phyloP scores from a whole-genome alignment of 2,329 filamentous ascomycete species.

The Teratosphaeria epicoccoides region DNA sequence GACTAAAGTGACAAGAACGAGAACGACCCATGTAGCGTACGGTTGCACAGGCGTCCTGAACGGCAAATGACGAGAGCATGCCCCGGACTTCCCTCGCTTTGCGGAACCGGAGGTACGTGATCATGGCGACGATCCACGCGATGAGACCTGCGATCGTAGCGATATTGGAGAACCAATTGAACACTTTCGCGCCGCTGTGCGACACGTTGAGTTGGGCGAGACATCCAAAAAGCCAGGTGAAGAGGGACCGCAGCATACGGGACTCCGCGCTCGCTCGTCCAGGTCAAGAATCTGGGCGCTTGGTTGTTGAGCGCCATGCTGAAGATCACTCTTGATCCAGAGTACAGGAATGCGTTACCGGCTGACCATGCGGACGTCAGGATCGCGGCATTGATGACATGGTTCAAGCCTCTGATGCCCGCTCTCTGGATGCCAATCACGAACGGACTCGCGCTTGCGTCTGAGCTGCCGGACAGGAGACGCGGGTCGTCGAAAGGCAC shows the following conservation, averaged over 20 bases:
- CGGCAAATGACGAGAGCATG: constrained; percentile 27
- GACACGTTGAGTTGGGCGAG: constrained; percentile 30
- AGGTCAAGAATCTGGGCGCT: constrained; percentile 45
- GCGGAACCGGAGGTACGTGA: constrained; percentile 43
- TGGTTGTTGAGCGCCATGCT: constrained; percentile 51
- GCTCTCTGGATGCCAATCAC: constrained; percentile 52
- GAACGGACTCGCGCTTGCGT: constrained; percentile 39
- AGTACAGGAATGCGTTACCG: constrained; percentile 46
- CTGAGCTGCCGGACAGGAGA: constrained; percentile 18
- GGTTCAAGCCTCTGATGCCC: constrained; percentile 40
- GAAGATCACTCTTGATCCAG: constrained; percentile 43
- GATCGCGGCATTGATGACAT: constrained; percentile 60
- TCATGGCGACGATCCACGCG: constrained; percentile 29
- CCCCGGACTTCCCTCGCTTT: constrained; percentile 33
- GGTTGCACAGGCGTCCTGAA: constrained; percentile 44
- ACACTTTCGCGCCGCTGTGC: constrained; percentile 27
- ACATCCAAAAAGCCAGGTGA: constrained; percentile 30
- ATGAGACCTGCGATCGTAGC: constrained; percentile 30
- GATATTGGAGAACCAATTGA: constrained; percentile 27
- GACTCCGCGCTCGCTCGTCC: constrained; percentile 35
- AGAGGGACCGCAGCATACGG: constrained; percentile 41
- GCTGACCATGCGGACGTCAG: constrained; percentile 53
- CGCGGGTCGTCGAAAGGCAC: constrained; percentile 31
- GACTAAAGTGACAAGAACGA: constrained; percentile 38
- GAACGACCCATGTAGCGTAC: constrained; percentile 41